Evolutionary conservation across 192 early-diverging fungal genomes (phyloP), one percentile per base, ranked within the genome.

Genomic region (Coemansia sp.): DNA sequence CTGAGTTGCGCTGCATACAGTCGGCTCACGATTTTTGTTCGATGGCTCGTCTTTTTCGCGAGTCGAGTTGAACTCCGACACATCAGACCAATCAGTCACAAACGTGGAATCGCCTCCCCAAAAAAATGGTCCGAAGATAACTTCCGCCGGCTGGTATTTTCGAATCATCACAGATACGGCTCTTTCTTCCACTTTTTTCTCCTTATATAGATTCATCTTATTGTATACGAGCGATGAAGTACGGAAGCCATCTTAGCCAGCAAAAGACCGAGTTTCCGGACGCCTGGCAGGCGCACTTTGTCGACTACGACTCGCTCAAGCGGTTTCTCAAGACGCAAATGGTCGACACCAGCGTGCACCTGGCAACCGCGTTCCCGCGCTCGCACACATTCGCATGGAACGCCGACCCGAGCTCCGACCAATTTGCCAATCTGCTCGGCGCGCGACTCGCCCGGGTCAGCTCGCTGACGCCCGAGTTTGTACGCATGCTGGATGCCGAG

Each of bases 271-370:
- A 79, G 50, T 72, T 92, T 15, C 87, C 89, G 0, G 62, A 44
- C 32, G 72, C 80, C 6, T 91, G 87, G 87, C 79, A 82, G 40
- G 53, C 60, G 4, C 64, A 83, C 51, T 90, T 84, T 75, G 70
- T 92, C 58, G 83, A 86, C 62, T 92, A 92, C 64, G 78, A 75
- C 12, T 59, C 44, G 42, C 79, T 90, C 30, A 92, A 90, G 60
- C 12, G 30, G 30, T 84, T 80, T 39, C 78, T 90, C 58, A 88
- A 90, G 64, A 14, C 53, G 5, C 50, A 62, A 9, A 83, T 90
- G 49, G 81, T 84, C 23, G 79, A 75, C 70, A 80, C 62, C 55
- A 84, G 60, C 68, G 61, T 53, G 60, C 70, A 61, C 2, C 55
- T 70, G 14, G 53, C 75, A 26, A 65, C 71, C 0, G 62, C 70